Percentiles rank a stretch among this genome's conserved stretches.
Conservation (phyloP, 805 yeast genomes). For the Wickerhamomyces mucosus region DNA sequence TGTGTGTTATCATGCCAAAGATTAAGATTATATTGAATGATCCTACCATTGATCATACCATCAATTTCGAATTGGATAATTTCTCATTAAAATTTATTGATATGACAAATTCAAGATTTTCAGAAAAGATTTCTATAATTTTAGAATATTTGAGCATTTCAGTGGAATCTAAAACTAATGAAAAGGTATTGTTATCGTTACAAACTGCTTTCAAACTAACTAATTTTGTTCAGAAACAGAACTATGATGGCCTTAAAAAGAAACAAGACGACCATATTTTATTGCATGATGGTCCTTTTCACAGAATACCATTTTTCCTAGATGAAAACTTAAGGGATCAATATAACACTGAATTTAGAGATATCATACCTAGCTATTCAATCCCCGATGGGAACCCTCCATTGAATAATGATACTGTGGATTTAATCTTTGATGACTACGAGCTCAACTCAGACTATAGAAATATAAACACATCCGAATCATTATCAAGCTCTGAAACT, state of each 20-base stretch:
- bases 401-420: slow-evolving; percentile 37
- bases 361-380: slow-evolving; percentile 50
- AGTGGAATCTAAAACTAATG: slow-evolving; percentile 18
- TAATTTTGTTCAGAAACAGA: slow-evolving; percentile 45
- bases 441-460: too few relatives aligned
- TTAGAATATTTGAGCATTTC: slow-evolving; percentile 40
- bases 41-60: slow-evolving; percentile 16
- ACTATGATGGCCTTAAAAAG: slow-evolving; percentile 34
- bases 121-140: slow-evolving; percentile 39
- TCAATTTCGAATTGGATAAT: slow-evolving; percentile 18
- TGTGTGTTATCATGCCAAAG: slow-evolving; percentile 45
- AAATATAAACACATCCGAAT: slow-evolving; percentile 1
- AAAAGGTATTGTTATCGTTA: slow-evolving; percentile 29
- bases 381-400: slow-evolving; percentile 60
- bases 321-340: slow-evolving; percentile 37
- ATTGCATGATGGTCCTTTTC: slow-evolving; percentile 74
- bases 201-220: slow-evolving; percentile 52
- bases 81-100: slow-evolving; percentile 47
- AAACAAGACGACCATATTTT: slow-evolving; percentile 59
- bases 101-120: slow-evolving; percentile 56
- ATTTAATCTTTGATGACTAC: slow-evolving; percentile 17
- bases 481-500: neutral
- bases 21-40: slow-evolving; percentile 33
- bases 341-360: slow-evolving; percentile 41
- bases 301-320: slow-evolving; percentile 66